phyloP scores from a whole-genome alignment of 371 early-diverging fungal genomes.

The Umbelopsis sp. region DNA sequence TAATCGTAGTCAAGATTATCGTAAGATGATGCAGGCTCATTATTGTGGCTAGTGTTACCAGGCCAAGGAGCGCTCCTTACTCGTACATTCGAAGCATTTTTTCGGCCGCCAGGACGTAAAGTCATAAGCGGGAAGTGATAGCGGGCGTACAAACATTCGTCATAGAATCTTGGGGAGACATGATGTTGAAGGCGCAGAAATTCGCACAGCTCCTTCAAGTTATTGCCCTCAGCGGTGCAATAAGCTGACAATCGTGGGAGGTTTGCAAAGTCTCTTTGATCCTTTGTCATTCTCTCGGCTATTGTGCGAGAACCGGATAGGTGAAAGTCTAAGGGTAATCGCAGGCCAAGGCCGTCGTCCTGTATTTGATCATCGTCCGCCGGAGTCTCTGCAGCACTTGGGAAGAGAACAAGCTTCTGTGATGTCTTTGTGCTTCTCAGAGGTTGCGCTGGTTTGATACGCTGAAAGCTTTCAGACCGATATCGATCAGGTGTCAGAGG shows the following conservation, averaged over 20 bases:
- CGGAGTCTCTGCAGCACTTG: slow-evolving; percentile 31
- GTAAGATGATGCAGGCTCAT: background rate
- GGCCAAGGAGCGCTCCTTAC: slow-evolving; percentile 36
- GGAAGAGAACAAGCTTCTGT: slow-evolving; percentile 90
- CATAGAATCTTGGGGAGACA: slow-evolving; percentile 59
- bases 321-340: slow-evolving; percentile 25
- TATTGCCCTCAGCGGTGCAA: slow-evolving; percentile 81
- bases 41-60: background rate
- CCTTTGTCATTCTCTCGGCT: slow-evolving; percentile 69
- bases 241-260: slow-evolving; percentile 90
- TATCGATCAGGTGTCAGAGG: slow-evolving; percentile 20
- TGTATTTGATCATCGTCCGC: slow-evolving; percentile 20
- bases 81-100: slow-evolving; percentile 43
- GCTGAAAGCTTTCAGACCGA: background rate
- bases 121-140: slow-evolving; percentile 66
- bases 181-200: slow-evolving; percentile 62
- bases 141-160: slow-evolving; percentile 67
- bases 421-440: slow-evolving; percentile 88
- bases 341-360: background rate
- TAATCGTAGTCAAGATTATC: background rate
- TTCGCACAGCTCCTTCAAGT: slow-evolving; percentile 59
- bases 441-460: slow-evolving; percentile 36
- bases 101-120: slow-evolving; percentile 43
- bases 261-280: slow-evolving; percentile 57
- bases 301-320: slow-evolving; percentile 45